Evolutionary conservation across 305 asterid genomes (phyloP).

Genomic region (Petunia hybrid): DNA sequence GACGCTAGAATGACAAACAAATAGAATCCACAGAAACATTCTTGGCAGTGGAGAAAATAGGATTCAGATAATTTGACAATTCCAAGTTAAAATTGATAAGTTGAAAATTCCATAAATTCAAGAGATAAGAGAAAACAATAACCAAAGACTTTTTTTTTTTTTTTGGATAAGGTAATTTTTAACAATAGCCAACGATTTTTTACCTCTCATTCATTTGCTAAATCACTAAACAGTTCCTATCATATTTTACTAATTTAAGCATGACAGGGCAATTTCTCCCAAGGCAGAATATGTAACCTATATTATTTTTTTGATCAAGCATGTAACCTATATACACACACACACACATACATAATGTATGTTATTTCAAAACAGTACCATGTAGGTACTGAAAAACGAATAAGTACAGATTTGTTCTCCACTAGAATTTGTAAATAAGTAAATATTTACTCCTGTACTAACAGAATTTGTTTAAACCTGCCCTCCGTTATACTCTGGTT

Average conservation of each 20-base stretch:
- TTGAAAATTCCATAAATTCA: neutral
- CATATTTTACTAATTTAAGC: neutral
- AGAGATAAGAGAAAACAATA: neutral
- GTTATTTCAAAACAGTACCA: neutral
- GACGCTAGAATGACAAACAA: neutral
- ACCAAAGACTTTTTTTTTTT: too few relatives aligned
- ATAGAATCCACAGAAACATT: neutral
- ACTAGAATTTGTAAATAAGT: neutral
- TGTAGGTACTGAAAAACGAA: neutral
- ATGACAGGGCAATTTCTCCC: neutral
- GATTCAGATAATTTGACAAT: neutral
- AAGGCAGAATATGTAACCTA: neutral
- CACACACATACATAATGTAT: neutral
- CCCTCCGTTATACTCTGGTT: too few relatives aligned
- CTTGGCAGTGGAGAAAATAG: neutral
- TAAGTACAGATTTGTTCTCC: neutral
- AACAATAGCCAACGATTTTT: neutral
- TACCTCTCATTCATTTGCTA: neutral
- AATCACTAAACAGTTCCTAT: neutral
- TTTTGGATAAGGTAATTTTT: too few relatives aligned
- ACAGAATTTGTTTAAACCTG: too few relatives aligned
- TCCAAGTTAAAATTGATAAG: neutral
- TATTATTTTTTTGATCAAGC: neutral
- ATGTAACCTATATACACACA: too few relatives aligned
- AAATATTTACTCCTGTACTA: too few relatives aligned